A percentile compares a stretch with the other conserved stretches of the same genome.
Conservation (phyloP, 1,139 yeast genomes). For the Yamadazyma dushanensis region DNA sequence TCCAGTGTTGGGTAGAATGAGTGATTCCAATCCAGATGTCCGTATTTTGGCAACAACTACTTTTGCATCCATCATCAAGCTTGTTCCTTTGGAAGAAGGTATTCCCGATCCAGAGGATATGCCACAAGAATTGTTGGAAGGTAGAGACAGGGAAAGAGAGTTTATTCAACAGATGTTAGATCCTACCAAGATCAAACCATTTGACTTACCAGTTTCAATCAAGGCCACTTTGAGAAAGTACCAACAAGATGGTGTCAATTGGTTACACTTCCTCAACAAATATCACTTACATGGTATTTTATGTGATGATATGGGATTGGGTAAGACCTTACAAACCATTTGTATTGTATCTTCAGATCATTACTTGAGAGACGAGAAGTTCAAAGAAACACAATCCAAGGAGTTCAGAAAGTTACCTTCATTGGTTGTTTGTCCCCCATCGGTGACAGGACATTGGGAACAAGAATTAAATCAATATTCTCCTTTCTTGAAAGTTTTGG, state of each 20-base stretch:
- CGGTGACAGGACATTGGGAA: slow-evolving; percentile 98
- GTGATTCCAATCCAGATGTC: slow-evolving; percentile 90
- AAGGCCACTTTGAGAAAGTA: slow-evolving; percentile 92
- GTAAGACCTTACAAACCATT: slow-evolving; percentile 94
- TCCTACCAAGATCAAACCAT: slow-evolving; percentile 87
- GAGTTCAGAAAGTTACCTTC: slow-evolving; percentile 81
- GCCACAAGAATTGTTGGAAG: slow-evolving; percentile 80
- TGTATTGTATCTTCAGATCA: slow-evolving; percentile 97
- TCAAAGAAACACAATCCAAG: slow-evolving; percentile 55
- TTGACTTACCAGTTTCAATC: slow-evolving; percentile 85
- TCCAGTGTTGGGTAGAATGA: slow-evolving; percentile 96
- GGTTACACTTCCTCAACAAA: slow-evolving; percentile 94
- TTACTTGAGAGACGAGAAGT: slow-evolving; percentile 75
- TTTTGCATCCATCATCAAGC: slow-evolving; percentile 91
- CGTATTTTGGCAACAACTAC: slow-evolving; percentile 91
- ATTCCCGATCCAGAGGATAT: slow-evolving; percentile 94
- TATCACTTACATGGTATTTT: slow-evolving; percentile 95
- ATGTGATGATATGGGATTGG: slow-evolving; percentile 99
- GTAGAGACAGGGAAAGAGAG: slow-evolving; percentile 92
- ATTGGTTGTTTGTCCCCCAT: slow-evolving; percentile 91
- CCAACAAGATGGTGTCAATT: slow-evolving; percentile 98
- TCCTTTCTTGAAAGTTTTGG: slow-evolving; percentile 78
- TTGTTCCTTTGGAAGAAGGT: slow-evolving; percentile 97
- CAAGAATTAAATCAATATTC: slow-evolving; percentile 91
- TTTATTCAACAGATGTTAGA: slow-evolving; percentile 98